Evolutionary conservation across 805 yeast species (phyloP).

Genomic region (Zygosaccharomyces siamensis): DNA sequence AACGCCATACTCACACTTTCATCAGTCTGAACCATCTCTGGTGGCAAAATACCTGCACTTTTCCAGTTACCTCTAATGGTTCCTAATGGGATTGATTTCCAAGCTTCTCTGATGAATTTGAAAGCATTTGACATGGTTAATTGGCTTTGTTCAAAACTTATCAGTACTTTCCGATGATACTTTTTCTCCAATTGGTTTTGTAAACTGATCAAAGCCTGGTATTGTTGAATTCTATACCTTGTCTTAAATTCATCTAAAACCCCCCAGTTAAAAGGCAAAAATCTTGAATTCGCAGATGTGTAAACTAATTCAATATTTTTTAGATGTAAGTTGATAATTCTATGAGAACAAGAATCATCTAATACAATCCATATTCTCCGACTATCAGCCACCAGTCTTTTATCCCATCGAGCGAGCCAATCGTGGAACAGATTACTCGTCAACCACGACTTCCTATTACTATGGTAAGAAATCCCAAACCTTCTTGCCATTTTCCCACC

Average conservation of each 20-base stretch:
- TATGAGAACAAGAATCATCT: conserved; percentile 60
- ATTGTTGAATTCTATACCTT: conserved; percentile 54
- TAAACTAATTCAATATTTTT: conserved; percentile 39
- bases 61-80: conserved; percentile 42
- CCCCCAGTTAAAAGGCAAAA: conserved; percentile 61
- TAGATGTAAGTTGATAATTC: conserved; percentile 50
- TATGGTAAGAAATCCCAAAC: conserved; percentile 51
- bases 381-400: conserved; percentile 44
- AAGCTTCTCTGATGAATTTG: conserved; percentile 53
- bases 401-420: conserved; percentile 56
- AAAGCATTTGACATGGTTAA: conserved; percentile 53
- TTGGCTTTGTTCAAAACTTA: conserved; percentile 38
- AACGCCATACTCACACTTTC: conserved; percentile 32
- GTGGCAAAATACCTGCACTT: conserved; percentile 40
- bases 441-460: conserved; percentile 58
- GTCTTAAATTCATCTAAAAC: conserved; percentile 57
- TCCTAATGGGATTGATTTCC: conserved; percentile 42
- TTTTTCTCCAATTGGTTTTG: conserved; percentile 26
- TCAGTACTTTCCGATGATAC: conserved; percentile 18
- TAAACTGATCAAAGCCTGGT: conserved; percentile 35
- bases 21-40: conserved; percentile 26
- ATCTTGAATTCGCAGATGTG: conserved; percentile 39
- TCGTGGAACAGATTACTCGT: conserved; percentile 60
- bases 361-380: conserved; percentile 52
- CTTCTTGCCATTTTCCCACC: conserved; percentile 45